Conservation (phyloP, 441 rosid genomes). For the Eutrema salsugineum region DNA sequence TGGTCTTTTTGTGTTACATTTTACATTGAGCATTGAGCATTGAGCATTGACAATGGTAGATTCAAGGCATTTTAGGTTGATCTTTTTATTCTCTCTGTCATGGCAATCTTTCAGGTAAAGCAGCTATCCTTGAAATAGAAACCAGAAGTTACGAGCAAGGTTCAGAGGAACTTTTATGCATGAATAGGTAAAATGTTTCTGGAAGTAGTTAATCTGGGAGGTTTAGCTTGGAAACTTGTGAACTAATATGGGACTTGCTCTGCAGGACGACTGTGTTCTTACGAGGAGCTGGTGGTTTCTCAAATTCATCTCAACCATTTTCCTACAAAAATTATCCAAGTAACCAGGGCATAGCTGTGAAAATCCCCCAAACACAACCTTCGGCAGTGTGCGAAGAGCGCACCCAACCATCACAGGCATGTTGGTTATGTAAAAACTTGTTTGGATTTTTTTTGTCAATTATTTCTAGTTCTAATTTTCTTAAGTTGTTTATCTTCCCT, state of each 20-base stretch:
- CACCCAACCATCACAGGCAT: constrained; percentile 83
- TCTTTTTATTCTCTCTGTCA: background rate
- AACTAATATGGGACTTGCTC: constrained; percentile 20
- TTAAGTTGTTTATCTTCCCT: background rate
- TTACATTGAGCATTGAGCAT: no score
- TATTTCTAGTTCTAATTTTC: background rate
- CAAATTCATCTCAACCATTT: constrained; percentile 62
- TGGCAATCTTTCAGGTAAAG: constrained; percentile 60
- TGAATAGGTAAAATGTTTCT: constrained; percentile 58
- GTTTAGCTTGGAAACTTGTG: background rate
- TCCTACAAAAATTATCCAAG: constrained; percentile 70
- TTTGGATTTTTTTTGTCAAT: background rate
- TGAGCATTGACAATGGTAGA: background rate
- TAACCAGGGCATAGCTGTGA: constrained; percentile 53
- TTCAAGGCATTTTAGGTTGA: background rate
- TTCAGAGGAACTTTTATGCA: constrained; percentile 71
- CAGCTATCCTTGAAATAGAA: constrained; percentile 82
- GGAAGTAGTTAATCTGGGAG: background rate
- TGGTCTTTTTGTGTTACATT: background rate
- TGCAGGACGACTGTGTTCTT: constrained; percentile 60
- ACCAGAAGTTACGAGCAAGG: constrained; percentile 69
- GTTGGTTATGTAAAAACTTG: constrained; percentile 17
- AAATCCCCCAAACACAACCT: constrained; percentile 66
- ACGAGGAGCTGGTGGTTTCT: constrained; percentile 94
- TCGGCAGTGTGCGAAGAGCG: constrained; percentile 59